Base-by-base conservation (phyloP, 1,284 basidiomycete species). In the Pisolithus thermaeus region DNA sequence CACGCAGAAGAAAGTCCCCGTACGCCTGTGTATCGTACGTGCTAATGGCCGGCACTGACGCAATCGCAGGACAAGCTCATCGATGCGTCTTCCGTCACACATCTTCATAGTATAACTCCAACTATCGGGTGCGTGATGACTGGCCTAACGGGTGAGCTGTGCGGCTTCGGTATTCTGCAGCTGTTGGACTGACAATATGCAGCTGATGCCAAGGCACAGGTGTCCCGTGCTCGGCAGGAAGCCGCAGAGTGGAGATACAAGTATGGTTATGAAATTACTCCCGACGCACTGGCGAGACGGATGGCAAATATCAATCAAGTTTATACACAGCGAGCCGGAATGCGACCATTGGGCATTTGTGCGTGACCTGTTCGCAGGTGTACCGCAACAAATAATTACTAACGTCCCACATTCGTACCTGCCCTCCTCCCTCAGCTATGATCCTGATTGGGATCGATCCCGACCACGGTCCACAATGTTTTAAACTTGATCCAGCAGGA, bases 301-400 rank as follows among this genome's bases (percentile, higher is more conserved):
- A 76, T 99, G 68, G 96, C 97, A 37, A 98, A 98, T 71, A 93
- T 99, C 72, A 99, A 99, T 71, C 97, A 99, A 73, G 96, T 99
- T 2, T 97, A 97, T 73, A 99, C 96, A 0, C 96, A 98, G 72
- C 82, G 92, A 56, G 97, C 97, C 0, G 97, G 85, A 43, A 99
- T 99, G 94, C 82, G 97, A 49, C 97, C 97, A 5, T 76, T 98
- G 28, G 97, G 97, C 45, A 97, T 99, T 56, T 85, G 93, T 95
- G 62, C 60, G 87, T 70, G 2, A 23, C 36, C 28, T 8, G 28
- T 46, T 20, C 50, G 45, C 14, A 41, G 36, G 50, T 12, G 9
- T 2, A 14, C 4, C 7, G 25, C 12, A 18, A 6, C 14, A 20
- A 1, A n/a, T 23, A 12, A 35, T 11, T 35, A 14, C 12, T 35